These are phyloP conservation scores for Colletotrichum kahawae DNA, from an alignment of 2,329 filamentous ascomycete species.

Conservation along the genomic window DNA sequence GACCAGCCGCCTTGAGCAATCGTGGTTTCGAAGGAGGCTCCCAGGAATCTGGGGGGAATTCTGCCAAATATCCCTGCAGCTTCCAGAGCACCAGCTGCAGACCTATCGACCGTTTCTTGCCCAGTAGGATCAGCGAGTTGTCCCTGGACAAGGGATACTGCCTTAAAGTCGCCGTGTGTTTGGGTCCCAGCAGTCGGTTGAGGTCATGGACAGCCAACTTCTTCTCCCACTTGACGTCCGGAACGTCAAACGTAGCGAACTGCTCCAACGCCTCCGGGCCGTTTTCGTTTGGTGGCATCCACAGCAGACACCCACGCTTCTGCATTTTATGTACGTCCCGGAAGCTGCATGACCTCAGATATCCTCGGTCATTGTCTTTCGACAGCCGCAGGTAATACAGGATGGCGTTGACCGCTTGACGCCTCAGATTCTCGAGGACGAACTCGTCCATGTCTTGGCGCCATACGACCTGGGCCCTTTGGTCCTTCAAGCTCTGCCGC, in stretches of 20 bases:
- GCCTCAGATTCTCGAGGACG: conserved; percentile 56
- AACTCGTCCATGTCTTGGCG: conserved; percentile 61
- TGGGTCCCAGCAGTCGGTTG: conserved; percentile 51
- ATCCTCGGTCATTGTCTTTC: conserved; percentile 33
- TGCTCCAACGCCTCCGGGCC: neutral
- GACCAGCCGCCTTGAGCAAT: neutral
- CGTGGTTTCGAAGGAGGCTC: neutral
- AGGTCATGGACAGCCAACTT: conserved; percentile 60
- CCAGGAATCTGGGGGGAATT: neutral
- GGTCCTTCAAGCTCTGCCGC: neutral
- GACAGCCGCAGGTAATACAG: conserved; percentile 39
- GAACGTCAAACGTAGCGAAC: conserved; percentile 38
- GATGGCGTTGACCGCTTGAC: conserved; percentile 51
- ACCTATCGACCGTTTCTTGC: conserved; percentile 38
- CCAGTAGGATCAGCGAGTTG: conserved; percentile 45
- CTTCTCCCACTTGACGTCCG: conserved; percentile 33
- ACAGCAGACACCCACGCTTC: conserved; percentile 52
- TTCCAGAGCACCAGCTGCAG: conserved; percentile 62
- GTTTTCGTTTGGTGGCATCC: conserved; percentile 25
- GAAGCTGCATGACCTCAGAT: conserved; percentile 51
- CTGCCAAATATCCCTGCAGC: conserved; percentile 58
- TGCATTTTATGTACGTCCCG: conserved; percentile 43
- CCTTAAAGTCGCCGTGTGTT: conserved; percentile 44
- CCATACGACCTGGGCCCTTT: conserved; percentile 39
- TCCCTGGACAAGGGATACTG: conserved; percentile 11